phyloP scores from a whole-genome alignment of 306 rosid species.

The Vachellia pachyceras region DNA sequence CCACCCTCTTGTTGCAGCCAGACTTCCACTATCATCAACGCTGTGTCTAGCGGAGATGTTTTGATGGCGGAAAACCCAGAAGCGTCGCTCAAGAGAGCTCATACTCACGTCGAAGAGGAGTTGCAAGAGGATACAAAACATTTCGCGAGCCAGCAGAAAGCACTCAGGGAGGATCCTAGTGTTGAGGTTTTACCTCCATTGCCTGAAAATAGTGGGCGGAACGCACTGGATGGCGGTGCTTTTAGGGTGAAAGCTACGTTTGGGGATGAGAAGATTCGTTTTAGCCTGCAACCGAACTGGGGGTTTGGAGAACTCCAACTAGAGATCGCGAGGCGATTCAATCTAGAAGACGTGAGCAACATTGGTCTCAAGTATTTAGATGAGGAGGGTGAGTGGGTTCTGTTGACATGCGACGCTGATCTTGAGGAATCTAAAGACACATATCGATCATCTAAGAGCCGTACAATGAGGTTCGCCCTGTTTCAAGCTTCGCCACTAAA shows the following conservation, averaged over 20 bases:
- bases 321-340: conserved; percentile 64
- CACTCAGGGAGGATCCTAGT: neutral
- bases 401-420: conserved; percentile 62
- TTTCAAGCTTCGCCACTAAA: conserved; percentile 51
- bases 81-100: conserved; percentile 39
- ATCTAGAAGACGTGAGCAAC: conserved; percentile 45
- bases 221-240: conserved; percentile 1
- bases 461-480: conserved; percentile 57
- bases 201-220: conserved; percentile 13
- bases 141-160: neutral
- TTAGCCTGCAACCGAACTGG: conserved; percentile 53
- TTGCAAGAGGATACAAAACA: conserved; percentile 45
- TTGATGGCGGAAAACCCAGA: conserved; percentile 43
- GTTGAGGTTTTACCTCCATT: conserved; percentile 36
- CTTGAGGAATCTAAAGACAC: conserved; percentile 64
- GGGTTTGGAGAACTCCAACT: conserved; percentile 52
- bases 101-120: conserved; percentile 25
- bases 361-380: conserved; percentile 57
- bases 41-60: conserved; percentile 27
- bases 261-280: conserved; percentile 54
- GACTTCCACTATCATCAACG: conserved; percentile 34
- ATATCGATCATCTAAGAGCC: conserved; percentile 52
- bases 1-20: conserved; percentile 51
- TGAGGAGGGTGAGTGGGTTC: conserved; percentile 60
- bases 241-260: conserved; percentile 62